A percentile compares a stretch with the other conserved stretches of the same genome.
Conservation (phyloP, 1,284 basidiomycete genomes). For the Leccinum solheimii region DNA sequence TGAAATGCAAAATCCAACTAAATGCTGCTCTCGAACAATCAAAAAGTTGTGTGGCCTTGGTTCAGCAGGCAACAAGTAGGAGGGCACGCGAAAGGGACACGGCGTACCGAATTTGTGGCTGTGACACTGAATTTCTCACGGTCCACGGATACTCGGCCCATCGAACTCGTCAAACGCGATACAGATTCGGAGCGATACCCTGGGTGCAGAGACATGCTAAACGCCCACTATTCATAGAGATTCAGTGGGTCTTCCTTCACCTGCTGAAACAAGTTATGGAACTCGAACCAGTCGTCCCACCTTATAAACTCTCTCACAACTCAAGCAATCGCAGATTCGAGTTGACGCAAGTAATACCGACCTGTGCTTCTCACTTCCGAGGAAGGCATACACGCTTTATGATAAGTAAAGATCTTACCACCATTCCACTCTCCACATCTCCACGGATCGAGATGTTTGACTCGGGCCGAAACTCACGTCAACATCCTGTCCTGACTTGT, state of each 20-base stretch:
- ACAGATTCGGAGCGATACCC: background rate
- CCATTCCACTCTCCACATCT: background rate
- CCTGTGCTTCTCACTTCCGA: conserved; percentile 3
- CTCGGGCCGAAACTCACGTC: background rate
- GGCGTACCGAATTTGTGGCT: conserved; percentile 10
- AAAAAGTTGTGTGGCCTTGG: background rate
- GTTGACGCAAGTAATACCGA: background rate
- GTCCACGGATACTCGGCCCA: background rate
- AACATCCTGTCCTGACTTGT: background rate
- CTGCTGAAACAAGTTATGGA: background rate
- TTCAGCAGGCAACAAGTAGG: background rate
- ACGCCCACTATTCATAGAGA: background rate
- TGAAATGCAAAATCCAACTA: background rate
- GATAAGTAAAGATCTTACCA: background rate
- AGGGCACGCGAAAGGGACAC: background rate
- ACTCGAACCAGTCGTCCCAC: background rate
- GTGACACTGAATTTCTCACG: conserved; percentile 6
- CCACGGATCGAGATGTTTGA: background rate
- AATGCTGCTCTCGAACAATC: background rate
- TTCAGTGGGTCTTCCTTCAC: background rate
- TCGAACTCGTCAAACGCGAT: background rate
- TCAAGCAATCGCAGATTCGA: background rate
- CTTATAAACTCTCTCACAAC: background rate
- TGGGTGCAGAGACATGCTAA: background rate
- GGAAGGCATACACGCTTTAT: background rate